Evolutionary conservation across 345 rosid species (phyloP), one percentile per base, ranked within the genome.

Genomic region (Sonneratia caseolaris): DNA sequence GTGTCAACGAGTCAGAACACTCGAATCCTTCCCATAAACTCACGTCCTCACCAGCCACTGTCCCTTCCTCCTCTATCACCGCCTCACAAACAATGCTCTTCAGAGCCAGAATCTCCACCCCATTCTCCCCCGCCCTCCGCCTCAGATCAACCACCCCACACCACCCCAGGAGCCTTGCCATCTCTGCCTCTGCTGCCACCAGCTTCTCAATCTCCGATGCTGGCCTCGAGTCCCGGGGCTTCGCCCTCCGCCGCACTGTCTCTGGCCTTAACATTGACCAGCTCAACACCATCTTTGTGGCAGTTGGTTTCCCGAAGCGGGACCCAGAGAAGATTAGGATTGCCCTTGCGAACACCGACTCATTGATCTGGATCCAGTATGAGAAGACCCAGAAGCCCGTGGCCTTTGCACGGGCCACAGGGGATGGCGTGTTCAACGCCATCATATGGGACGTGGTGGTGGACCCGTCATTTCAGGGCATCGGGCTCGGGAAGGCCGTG

Each of bases 401-500:
- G 47, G 96, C 98, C 66, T 94, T 94, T 66, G 93, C 96, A 6
- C 74, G 99, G 68, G 97, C 99, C 3, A 90, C 97, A 0, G 97
- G 97, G 1, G 96, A 92, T 73, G 90, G 91, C 21, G 97, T 90
- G 14, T 91, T 95, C 86, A 95, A 95, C 70, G 97, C 97, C 4
- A 89, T 92, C 55, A 89, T 95, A 51, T 91, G 97, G 98, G 98
- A 94, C 78, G 98, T 91, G 68, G 98, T 91, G 77, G 97, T 94
- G 68, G 97, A 88, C 68, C 97, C 96, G 7, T 81, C 93, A 64
- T 91, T 82, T 36, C 98, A 94, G 69, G 93, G 95, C 51, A 73
- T 86, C 19, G 97, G 98, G 8, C 78, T 90, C 0, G 98, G 98
- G 69, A 94, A 90, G 77, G 97, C 91, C 1, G 88, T 91, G 66